These are phyloP conservation scores for Coniochaeta prunicola DNA, from an alignment of 2,329 filamentous ascomycete genomes.

Conservation along the genomic window DNA sequence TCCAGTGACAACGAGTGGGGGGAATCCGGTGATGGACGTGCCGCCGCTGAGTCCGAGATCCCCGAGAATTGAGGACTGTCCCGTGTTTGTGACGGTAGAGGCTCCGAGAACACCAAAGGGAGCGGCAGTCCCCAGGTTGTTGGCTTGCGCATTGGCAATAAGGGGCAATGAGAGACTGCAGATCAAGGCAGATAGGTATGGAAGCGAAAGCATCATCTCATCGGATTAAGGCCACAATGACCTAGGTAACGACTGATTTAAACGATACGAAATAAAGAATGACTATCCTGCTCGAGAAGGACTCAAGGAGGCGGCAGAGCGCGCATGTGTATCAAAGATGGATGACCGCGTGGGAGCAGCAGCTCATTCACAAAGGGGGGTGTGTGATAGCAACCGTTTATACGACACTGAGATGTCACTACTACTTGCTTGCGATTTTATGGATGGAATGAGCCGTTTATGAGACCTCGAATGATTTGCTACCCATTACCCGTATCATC, in stretches of 20 bases:
- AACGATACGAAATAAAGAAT: neutral
- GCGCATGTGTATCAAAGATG: neutral
- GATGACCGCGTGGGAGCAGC: too few relatives aligned
- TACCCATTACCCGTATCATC: too few relatives aligned
- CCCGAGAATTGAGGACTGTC: neutral
- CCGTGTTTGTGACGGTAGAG: neutral
- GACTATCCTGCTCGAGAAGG: too few relatives aligned
- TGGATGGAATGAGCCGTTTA: too few relatives aligned
- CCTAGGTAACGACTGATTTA: neutral
- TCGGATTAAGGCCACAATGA: neutral
- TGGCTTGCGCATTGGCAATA: neutral
- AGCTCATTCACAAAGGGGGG: neutral
- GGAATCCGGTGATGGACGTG: neutral
- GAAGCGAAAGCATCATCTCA: neutral
- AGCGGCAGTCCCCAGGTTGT: neutral
- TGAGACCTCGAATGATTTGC: too few relatives aligned
- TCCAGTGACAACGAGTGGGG: neutral
- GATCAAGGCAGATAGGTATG: neutral
- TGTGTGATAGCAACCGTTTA: neutral
- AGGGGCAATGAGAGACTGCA: neutral
- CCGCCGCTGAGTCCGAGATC: neutral
- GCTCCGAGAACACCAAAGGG: neutral
- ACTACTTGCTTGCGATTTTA: too few relatives aligned
- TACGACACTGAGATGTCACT: too few relatives aligned
- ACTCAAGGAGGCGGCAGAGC: neutral